These are phyloP conservation scores for Bacterosira constricta DNA, from an alignment of 108 stramenopile species.

Conservation along the genomic window DNA sequence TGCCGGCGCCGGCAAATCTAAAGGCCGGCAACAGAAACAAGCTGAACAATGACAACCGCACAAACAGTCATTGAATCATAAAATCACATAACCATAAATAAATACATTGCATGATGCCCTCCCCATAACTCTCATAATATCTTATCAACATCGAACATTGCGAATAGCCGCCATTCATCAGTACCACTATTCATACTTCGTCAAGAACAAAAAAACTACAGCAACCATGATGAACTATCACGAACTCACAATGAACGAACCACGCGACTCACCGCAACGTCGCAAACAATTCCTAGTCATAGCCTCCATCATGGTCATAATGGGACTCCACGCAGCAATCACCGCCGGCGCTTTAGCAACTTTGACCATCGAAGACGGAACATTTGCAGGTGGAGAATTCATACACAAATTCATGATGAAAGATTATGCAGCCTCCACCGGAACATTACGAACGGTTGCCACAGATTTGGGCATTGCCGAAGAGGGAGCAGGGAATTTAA, in stretches of 20 bases:
- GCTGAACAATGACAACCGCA: too few species aligned
- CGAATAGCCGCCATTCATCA: too few species aligned
- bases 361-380: conserved; percentile 40
- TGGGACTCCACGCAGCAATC: conserved; percentile 48
- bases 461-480: conserved; percentile 41
- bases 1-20: too few species aligned
- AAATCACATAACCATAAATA: too few species aligned
- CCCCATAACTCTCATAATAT: too few species aligned
- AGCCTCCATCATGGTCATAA: conserved; percentile 49
- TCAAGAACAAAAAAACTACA: not conserved
- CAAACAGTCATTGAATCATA: too few species aligned
- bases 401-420: conserved; percentile 59
- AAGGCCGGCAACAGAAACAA: too few species aligned
- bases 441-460: conserved; percentile 25
- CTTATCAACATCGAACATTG: too few species aligned
- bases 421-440: conserved; percentile 73
- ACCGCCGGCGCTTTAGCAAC: conserved; percentile 55
- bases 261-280: conserved; percentile 52
- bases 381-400: conserved; percentile 73
- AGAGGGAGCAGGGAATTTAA: not conserved
- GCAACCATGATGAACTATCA: conserved; percentile 62
- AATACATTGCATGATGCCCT: too few species aligned
- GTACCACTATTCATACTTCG: not conserved
- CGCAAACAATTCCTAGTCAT: conserved; percentile 63
- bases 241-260: conserved; percentile 71